These are phyloP conservation scores for Colletotrichum viniferum DNA, from an alignment of 2,329 filamentous ascomycete species.

Conservation along the genomic window DNA sequence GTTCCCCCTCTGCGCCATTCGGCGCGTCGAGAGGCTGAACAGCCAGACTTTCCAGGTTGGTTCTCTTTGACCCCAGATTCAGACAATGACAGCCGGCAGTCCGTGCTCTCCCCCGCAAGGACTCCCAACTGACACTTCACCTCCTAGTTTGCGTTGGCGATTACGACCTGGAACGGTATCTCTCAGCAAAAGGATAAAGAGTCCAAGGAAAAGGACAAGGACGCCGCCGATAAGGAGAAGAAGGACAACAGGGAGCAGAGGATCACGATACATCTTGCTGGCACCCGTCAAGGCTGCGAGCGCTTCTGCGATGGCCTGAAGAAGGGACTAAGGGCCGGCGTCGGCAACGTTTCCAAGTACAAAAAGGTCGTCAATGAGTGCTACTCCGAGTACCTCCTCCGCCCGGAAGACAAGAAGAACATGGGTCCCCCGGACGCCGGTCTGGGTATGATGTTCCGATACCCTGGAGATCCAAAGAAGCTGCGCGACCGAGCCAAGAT, in stretches of 20 bases:
- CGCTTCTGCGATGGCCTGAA: constrained; percentile 96
- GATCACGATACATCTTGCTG: constrained; percentile 89
- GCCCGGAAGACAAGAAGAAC: constrained; percentile 65
- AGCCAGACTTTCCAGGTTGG: constrained; percentile 83
- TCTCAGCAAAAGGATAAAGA: constrained; percentile 61
- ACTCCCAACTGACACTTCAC: neutral
- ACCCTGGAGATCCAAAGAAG: constrained; percentile 94
- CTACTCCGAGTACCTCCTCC: constrained; percentile 86
- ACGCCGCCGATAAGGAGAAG: constrained; percentile 34
- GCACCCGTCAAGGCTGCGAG: constrained; percentile 87
- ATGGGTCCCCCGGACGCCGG: constrained; percentile 85
- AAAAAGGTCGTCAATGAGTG: constrained; percentile 81
- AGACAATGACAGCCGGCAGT: neutral
- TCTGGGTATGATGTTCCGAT: constrained; percentile 88
- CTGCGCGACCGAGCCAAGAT: constrained; percentile 95
- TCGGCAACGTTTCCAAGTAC: constrained; percentile 86
- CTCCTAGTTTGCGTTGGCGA: constrained; percentile 80
- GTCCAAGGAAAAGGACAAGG: constrained; percentile 41
- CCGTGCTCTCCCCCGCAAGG: neutral
- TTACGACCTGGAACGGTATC: constrained; percentile 92
- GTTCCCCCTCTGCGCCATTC: constrained; percentile 87
- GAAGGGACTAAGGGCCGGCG: constrained; percentile 82
- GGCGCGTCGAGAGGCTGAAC: constrained; percentile 89
- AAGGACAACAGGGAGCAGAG: constrained; percentile 70
- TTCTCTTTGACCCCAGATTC: neutral